These are phyloP conservation scores for Tetraselmis striata DNA, from an alignment of 139 green algal species.

Conservation along the genomic window DNA sequence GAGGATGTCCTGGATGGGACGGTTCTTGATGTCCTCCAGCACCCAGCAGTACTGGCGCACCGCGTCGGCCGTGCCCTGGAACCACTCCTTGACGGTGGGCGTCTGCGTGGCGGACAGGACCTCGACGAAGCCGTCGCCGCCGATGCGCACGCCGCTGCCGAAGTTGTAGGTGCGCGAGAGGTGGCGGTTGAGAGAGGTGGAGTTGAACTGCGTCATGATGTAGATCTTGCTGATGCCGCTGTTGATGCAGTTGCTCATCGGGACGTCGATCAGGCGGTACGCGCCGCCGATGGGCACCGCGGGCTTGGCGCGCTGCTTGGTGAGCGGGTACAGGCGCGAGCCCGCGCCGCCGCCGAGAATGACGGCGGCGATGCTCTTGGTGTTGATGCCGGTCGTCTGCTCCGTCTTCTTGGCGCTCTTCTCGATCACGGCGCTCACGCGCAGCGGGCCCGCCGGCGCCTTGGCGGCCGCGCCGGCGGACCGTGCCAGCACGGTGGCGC, in stretches of 20 bases:
- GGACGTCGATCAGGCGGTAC: conserved; percentile 98
- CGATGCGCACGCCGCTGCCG: conserved; percentile 72
- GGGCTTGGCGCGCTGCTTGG: conserved; percentile 86
- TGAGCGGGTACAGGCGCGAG: conserved; percentile 86
- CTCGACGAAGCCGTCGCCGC: conserved; percentile 88
- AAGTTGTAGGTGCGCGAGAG: conserved; percentile 92
- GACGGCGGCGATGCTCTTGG: conserved; percentile 49
- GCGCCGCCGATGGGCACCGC: conserved; percentile 96
- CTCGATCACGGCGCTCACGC: not conserved
- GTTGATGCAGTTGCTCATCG: conserved; percentile 99
- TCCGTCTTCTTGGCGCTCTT: not conserved
- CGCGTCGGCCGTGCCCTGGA: conserved; percentile 94
- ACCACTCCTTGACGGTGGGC: conserved; percentile 67
- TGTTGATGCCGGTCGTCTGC: not conserved
- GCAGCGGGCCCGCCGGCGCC: not conserved
- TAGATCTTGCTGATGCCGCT: conserved; percentile 97
- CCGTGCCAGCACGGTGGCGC: not conserved
- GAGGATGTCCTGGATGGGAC: conserved; percentile 89
- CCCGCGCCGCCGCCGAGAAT: conserved; percentile 89
- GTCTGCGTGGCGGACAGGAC: conserved; percentile 89
- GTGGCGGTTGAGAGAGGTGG: conserved; percentile 95
- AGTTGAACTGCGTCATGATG: conserved; percentile 97
- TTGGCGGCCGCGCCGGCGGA: too few relatives aligned
- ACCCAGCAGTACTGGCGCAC: conserved; percentile 96
- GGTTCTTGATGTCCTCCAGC: conserved; percentile 87